Evolutionary conservation across 805 yeast genomes (phyloP).

Genomic region (Yamadazyma laniorum): DNA sequence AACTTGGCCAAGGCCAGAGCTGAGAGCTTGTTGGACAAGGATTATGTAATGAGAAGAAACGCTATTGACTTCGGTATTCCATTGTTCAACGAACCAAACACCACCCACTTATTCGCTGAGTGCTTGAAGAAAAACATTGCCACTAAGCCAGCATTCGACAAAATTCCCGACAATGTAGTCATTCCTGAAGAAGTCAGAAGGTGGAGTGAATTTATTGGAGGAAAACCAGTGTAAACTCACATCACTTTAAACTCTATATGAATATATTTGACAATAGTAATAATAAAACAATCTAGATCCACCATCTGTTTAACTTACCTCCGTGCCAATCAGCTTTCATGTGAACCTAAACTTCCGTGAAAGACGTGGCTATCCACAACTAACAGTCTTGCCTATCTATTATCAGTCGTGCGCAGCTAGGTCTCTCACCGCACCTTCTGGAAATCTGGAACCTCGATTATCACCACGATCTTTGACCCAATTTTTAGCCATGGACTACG

Average conservation of each 20-base stretch:
- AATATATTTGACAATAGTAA: no score
- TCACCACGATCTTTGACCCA: no score
- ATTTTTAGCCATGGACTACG: slow-evolving; percentile 9
- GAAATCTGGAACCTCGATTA: no score
- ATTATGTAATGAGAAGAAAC: slow-evolving; percentile 97
- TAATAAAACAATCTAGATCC: no score
- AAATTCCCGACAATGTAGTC: slow-evolving; percentile 38
- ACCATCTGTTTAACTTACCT: no score
- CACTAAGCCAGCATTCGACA: slow-evolving; percentile 50
- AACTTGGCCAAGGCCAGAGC: slow-evolving; percentile 92
- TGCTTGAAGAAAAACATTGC: slow-evolving; percentile 72
- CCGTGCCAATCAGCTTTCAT: no score
- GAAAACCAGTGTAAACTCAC: slow-evolving; percentile 66
- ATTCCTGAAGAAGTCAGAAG: slow-evolving; percentile 86
- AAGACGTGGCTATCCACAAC: no score
- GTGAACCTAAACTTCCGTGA: no score
- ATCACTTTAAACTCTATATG: no score
- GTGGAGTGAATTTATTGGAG: slow-evolving; percentile 97
- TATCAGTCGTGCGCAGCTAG: no score
- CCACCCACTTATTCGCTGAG: slow-evolving; percentile 81
- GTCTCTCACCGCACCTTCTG: no score
- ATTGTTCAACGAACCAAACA: slow-evolving; percentile 93
- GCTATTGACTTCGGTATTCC: slow-evolving; percentile 98
- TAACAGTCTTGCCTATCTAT: no score
- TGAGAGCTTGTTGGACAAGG: slow-evolving; percentile 77